Conservation (phyloP, 139 green algal species). For the Chlamydomonas sphaeroides region DNA sequence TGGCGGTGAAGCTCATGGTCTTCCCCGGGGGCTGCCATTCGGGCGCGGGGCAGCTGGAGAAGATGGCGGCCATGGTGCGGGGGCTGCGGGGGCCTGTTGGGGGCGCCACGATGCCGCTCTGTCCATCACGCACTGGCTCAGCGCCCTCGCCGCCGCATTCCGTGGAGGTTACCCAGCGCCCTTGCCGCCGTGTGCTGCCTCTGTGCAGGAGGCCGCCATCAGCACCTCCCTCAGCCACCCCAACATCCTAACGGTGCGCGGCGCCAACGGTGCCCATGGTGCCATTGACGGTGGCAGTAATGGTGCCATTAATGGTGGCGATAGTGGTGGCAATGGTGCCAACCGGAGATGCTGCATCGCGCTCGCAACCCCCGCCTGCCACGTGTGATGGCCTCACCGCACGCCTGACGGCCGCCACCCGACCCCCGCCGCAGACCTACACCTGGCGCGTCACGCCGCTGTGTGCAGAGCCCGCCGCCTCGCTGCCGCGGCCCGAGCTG, state of each 20-base stretch:
- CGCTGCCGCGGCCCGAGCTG: too few species aligned
- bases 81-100: too few species aligned
- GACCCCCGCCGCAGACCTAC: conserved; percentile 20
- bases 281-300: too few species aligned
- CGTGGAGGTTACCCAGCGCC: too few species aligned
- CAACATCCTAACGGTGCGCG: conserved; percentile 6
- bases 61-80: conserved; percentile 56
- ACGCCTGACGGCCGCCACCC: too few species aligned
- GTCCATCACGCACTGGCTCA: too few species aligned
- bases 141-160: too few species aligned
- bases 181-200: too few species aligned
- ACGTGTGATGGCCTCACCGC: too few species aligned
- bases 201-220: conserved; percentile 14
- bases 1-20: conserved; percentile 55
- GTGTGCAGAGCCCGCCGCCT: not conserved
- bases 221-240: conserved; percentile 1
- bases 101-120: too few species aligned
- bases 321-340: too few species aligned
- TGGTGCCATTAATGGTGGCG: too few species aligned
- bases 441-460: conserved; percentile 20
- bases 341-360: not conserved
- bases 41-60: conserved; percentile 33
- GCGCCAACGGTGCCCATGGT: not conserved
- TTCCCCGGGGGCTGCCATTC: conserved; percentile 37
- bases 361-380: not conserved